These are phyloP conservation scores for Tetradesmus lagerheimii DNA, from an alignment of 139 green algal species.

Conservation along the genomic window DNA sequence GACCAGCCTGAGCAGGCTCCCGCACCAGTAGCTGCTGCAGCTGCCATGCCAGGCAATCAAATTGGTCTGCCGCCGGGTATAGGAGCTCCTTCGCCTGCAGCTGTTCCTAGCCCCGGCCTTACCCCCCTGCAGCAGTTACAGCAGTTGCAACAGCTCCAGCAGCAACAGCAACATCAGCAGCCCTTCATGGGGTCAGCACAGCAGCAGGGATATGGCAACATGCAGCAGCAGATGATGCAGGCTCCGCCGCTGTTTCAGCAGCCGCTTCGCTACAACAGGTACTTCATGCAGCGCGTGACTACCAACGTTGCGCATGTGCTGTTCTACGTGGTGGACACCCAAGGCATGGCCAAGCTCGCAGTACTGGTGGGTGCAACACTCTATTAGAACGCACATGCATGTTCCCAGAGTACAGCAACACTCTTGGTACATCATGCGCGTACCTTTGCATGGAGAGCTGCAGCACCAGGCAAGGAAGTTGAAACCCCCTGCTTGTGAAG, in stretches of 20 bases:
- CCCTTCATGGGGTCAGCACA: neutral
- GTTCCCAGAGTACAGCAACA: neutral
- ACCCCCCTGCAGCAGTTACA: slow-evolving; percentile 18
- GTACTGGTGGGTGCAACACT: slow-evolving; percentile 37
- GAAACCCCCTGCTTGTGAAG: neutral
- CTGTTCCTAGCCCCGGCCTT: neutral
- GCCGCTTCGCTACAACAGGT: neutral
- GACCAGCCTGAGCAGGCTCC: neutral
- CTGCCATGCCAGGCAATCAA: neutral
- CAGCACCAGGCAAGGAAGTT: neutral
- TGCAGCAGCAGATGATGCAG: slow-evolving; percentile 6
- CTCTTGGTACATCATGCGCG: neutral
- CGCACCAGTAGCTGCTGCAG: neutral
- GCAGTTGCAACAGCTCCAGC: neutral
- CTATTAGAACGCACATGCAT: no score
- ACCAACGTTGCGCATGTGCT: slow-evolving; percentile 47
- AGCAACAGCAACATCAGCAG: slow-evolving; percentile 12
- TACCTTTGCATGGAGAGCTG: neutral
- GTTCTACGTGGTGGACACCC: slow-evolving; percentile 35
- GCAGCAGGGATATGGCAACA: neutral
- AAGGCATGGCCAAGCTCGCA: slow-evolving; percentile 39
- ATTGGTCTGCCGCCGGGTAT: neutral
- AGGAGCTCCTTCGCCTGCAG: neutral
- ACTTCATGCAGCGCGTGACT: slow-evolving; percentile 43
- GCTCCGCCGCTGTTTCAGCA: neutral